Evolutionary conservation across 768 basidiomycete genomes (phyloP).

Genomic region (Polyporus arcularius): DNA sequence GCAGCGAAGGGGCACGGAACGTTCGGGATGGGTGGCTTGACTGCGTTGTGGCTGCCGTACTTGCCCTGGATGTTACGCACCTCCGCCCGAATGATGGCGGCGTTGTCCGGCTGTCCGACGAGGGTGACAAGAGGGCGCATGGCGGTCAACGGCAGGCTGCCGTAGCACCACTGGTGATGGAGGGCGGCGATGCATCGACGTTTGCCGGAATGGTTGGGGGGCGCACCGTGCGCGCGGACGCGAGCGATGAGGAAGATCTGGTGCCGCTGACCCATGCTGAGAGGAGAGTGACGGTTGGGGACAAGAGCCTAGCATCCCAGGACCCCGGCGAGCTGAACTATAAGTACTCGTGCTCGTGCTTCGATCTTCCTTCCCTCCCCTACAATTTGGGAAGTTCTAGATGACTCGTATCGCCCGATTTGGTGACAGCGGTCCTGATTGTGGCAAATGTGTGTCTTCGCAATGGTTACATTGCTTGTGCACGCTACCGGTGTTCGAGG

Average conservation of each 20-base stretch:
- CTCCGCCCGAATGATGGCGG: conserved; percentile 38
- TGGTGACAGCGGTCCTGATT: neutral
- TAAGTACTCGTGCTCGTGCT: too few species aligned
- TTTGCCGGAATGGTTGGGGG: conserved; percentile 15
- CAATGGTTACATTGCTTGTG: too few species aligned
- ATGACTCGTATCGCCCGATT: too few species aligned
- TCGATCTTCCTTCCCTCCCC: too few species aligned
- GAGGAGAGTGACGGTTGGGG: too few species aligned
- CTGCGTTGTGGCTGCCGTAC: conserved; percentile 24
- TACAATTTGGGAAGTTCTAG: too few species aligned
- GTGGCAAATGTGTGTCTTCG: too few species aligned
- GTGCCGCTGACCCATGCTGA: conserved; percentile 42
- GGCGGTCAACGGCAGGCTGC: conserved; percentile 34
- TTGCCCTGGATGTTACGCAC: conserved; percentile 34
- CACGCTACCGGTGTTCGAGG: too few species aligned
- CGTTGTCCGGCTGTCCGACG: conserved; percentile 38
- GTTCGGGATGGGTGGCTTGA: conserved; percentile 16
- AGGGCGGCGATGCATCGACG: conserved; percentile 44
- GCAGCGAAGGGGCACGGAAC: conserved; percentile 37
- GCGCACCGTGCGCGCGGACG: conserved; percentile 28
- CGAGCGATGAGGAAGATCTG: conserved; percentile 43
- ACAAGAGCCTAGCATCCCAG: too few species aligned
- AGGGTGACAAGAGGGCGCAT: conserved; percentile 36
- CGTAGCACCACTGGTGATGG: conserved; percentile 45
- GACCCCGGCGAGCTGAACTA: too few species aligned